Evolutionary conservation across 352 stramenopile species (phyloP), one percentile per base, ranked within the genome.

Genomic region (Globisporangium uncinulatum): DNA sequence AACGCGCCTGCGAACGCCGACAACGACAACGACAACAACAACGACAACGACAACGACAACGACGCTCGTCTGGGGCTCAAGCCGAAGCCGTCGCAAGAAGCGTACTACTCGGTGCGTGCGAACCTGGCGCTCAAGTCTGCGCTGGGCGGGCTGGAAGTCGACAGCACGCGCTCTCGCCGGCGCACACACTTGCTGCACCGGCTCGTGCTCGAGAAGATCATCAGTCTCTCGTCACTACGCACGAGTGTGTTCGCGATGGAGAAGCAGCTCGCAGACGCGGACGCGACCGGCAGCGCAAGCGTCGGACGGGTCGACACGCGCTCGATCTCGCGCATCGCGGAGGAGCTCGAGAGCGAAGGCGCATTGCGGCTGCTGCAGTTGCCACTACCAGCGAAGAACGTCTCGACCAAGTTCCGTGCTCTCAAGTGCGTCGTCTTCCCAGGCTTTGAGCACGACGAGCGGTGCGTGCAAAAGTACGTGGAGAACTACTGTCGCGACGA

Each of bases 161-260:
- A 89, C 56, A 73, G 73, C 6, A 93, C 80, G 17, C 81, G 65
- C 32, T 69, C 62, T 45, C 73, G 74, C n/a, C 69, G 83, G 24
- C 74, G 75, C 5, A 74, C 74, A 4, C 79, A 90, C 32, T 83
- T 93, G 10, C 51, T 90, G 52, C 66, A 77, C 19, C 73, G 83
- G 17, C 70, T 93, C 7, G 58, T 63, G 37, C 52, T 69, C 2
- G 83, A 93, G 51, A 88, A 89, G 51, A 85, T 90, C 44, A 91
- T 93, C 49, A 89, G 77, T 59, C 14, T 93, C 13, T 89, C 77
- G 11, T 93, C 83, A 0, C 19, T 93, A 8, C 74, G 81, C 41
- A 75, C 77, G n/a, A 93, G 83, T 46, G 73, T 93, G 20, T 91
- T 89, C 57, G 64, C 58, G 21, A 89, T 92, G 79, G 83, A 92